Evolutionary conservation across 1,139 yeast genomes (phyloP).

Genomic region (Blastobotrys apis): DNA sequence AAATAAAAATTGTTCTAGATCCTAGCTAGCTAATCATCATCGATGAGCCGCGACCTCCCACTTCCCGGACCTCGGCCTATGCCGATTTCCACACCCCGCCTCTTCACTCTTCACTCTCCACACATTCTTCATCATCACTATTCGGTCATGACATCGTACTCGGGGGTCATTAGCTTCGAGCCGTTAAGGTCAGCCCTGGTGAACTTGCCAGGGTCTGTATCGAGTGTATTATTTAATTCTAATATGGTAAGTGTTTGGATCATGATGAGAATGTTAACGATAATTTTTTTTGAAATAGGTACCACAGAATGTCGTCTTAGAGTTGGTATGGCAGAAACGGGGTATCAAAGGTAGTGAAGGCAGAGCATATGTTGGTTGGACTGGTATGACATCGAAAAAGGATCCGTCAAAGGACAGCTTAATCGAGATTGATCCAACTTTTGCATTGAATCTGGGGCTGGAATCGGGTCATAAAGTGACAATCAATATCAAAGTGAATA

Average conservation of each 20-base stretch:
- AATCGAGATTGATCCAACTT: slow-evolving; percentile 54
- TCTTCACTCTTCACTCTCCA: too few species aligned
- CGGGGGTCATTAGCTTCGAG: slow-evolving; percentile 34
- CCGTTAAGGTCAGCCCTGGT: slow-evolving; percentile 52
- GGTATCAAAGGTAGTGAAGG: slow-evolving; percentile 29
- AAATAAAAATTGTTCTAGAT: too few species aligned
- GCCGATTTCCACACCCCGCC: too few species aligned
- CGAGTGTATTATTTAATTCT: slow-evolving; percentile 48
- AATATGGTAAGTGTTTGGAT: slow-evolving; percentile 40
- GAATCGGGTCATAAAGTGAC: slow-evolving; percentile 43
- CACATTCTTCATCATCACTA: not conserved
- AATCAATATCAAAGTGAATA: slow-evolving; percentile 36
- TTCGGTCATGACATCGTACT: slow-evolving; percentile 20
- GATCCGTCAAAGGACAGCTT: slow-evolving; percentile 38
- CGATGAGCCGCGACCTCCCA: too few species aligned
- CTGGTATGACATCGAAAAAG: slow-evolving; percentile 54
- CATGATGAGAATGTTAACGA: slow-evolving; percentile 1
- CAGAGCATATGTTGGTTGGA: slow-evolving; percentile 68
- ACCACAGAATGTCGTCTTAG: slow-evolving; percentile 61
- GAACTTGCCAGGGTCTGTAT: slow-evolving; percentile 52
- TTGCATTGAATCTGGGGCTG: slow-evolving; percentile 46
- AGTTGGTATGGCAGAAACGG: slow-evolving; percentile 37
- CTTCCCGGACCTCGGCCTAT: too few species aligned
- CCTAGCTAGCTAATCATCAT: too few species aligned
- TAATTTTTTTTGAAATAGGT: slow-evolving; percentile 22